Base-by-base conservation (phyloP, 768 basidiomycete genomes). In the Leccinum boreale region DNA sequence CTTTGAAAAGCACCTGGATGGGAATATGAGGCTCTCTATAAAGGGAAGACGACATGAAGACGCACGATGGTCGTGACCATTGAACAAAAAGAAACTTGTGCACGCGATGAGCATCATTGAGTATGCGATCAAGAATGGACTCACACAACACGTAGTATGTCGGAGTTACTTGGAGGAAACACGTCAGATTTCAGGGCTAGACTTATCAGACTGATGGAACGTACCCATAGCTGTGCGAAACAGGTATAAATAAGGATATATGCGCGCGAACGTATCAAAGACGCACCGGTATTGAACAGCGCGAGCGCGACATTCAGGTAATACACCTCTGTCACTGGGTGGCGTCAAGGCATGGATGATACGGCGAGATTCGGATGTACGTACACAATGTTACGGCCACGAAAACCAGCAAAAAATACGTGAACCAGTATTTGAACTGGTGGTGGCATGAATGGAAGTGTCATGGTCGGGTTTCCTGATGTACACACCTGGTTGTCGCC, bases 281-380 rank as follows among this genome's bases (percentile, higher is more conserved):
- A 36, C 63, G 61, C 60, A 87, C 88, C 89, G 55, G 90, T 91
- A 74, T 97, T 96, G 80, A 94, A 98, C 35, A 98, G 77, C 57
- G 94, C 97, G 58, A 99, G 85, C 17, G 97, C 97, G 58, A 94
- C 87, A 74, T 97, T 98, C 58, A 98, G 81, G 75, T 93, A 98
- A 74, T 91, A 95, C 66, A 98, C 91, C 72, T 98, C 96, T 57
- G 87, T 86, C 56, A 94, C 88, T 90, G 56, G 17, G 47, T 14
- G 44, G 49, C 17, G 48, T 68, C 51, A 70, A 55, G 31, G 4
- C 17, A 19, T 28, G 42, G 6, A 50, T n/a, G 8, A 1, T 44
- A 35, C 17, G 5, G 45, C 5, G 17, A 36, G 7, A 14, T 19
- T 31, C 58, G 29, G 53, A 53, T 53, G 59, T 5, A 75, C 90